Evolutionary conservation across 345 rosid species (phyloP).

Genomic region (Euphorbia lathyris): DNA sequence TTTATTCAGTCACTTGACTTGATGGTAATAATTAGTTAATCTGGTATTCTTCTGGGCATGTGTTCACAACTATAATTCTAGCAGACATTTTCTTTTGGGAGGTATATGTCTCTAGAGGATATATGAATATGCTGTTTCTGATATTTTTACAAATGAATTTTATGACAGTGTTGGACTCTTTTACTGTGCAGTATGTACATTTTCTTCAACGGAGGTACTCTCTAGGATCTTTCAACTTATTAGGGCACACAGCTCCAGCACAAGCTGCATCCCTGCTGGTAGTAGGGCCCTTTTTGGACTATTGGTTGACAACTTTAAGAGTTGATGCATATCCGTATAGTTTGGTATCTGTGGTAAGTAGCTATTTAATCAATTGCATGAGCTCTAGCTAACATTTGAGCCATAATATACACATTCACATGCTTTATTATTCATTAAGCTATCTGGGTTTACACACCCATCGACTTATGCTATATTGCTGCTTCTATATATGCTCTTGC

Average conservation of each 20-base stretch:
- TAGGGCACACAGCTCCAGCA: slow-evolving; percentile 96
- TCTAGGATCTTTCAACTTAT: slow-evolving; percentile 80
- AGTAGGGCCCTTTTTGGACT: slow-evolving; percentile 87
- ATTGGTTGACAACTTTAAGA: slow-evolving; percentile 74
- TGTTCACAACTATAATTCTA: neutral
- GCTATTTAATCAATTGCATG: neutral
- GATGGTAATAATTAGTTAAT: neutral
- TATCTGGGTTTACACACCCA: neutral
- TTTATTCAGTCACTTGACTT: neutral
- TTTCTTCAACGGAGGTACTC: slow-evolving; percentile 84
- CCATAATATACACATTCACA: neutral
- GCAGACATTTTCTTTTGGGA: neutral
- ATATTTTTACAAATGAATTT: neutral
- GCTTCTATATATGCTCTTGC: neutral
- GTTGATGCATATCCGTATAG: slow-evolving; percentile 65
- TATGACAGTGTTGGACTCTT: slow-evolving; percentile 3
- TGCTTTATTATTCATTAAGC: neutral
- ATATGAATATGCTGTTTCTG: neutral
- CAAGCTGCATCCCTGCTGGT: slow-evolving; percentile 86
- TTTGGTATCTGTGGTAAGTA: slow-evolving; percentile 61
- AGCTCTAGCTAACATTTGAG: slow-evolving; percentile 11
- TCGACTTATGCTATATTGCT: neutral
- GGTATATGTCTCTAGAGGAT: neutral
- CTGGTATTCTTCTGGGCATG: neutral
- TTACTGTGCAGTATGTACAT: slow-evolving; percentile 79